A percentile compares a stretch with the other conserved stretches of the same genome.
These are phyloP conservation scores for Yarrowia osloensis DNA, from an alignment of 805 yeast species.

Conservation along the genomic window DNA sequence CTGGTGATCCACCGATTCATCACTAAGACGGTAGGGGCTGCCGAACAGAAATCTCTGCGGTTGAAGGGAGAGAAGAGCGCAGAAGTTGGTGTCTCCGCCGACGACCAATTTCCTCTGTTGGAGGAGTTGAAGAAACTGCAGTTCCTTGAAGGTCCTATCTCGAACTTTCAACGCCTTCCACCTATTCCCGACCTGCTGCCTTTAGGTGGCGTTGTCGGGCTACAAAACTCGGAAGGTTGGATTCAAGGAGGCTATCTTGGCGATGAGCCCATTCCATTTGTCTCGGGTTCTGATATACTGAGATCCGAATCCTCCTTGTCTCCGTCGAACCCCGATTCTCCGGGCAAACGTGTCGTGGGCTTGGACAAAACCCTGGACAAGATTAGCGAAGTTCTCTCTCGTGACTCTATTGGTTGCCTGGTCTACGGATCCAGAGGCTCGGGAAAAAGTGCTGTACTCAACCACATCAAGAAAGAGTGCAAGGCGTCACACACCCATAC, in stretches of 20 bases:
- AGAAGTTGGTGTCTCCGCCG: constrained; percentile 22
- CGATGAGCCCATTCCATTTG: constrained; percentile 29
- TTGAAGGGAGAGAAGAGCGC: not conserved
- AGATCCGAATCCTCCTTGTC: constrained; percentile 45
- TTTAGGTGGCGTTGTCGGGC: constrained; percentile 59
- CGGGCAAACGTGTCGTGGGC: constrained; percentile 53
- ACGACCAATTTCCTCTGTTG: constrained; percentile 32
- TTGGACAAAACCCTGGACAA: constrained; percentile 50
- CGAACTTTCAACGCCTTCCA: constrained; percentile 58
- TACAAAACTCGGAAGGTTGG: constrained; percentile 54
- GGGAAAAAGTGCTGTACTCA: constrained; percentile 68
- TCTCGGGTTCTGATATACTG: constrained; percentile 40
- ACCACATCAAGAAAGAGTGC: constrained; percentile 42
- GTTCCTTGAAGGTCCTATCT: constrained; percentile 40
- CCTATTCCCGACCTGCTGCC: constrained; percentile 51
- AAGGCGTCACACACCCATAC: constrained; percentile 42
- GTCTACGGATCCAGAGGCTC: constrained; percentile 76
- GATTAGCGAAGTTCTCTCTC: constrained; percentile 47
- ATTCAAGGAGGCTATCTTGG: constrained; percentile 28
- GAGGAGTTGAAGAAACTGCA: constrained; percentile 27
- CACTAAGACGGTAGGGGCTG: constrained; percentile 33
- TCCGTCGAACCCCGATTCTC: not conserved
- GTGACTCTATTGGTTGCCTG: constrained; percentile 57
- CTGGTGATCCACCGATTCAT: constrained; percentile 59
- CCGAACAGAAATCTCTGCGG: constrained; percentile 2